Evolutionary conservation across 78 protist species (phyloP).

Genomic region (Dictyostelium firmibasis): DNA sequence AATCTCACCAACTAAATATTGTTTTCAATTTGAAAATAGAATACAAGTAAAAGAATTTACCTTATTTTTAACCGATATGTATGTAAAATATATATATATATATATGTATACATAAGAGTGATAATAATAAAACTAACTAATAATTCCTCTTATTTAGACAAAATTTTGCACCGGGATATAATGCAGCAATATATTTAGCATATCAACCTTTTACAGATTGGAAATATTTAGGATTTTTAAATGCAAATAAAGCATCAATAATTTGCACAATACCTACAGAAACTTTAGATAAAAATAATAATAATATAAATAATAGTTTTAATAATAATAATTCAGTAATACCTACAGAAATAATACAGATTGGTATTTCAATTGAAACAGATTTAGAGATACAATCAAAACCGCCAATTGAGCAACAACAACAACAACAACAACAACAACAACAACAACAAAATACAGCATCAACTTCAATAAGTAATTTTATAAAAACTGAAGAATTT

Average conservation of each 20-base stretch:
- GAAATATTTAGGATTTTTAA: conserved; percentile 48
- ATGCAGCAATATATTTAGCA: conserved; percentile 61
- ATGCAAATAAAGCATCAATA: conserved; percentile 20
- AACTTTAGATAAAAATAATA: background rate
- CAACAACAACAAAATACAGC: background rate
- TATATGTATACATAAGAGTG: no score
- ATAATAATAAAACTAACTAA: no score
- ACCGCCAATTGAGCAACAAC: background rate
- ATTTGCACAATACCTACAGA: conserved; percentile 12
- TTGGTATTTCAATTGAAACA: conserved; percentile 60
- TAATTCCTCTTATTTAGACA: background rate
- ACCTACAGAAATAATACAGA: conserved; percentile 6
- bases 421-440: background rate
- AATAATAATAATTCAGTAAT: background rate
- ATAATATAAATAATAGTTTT: background rate
- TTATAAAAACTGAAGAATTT: conserved; percentile 33
- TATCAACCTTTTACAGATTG: conserved; percentile 44
- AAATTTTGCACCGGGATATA: conserved; percentile 24
- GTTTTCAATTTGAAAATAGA: conserved; percentile 27
- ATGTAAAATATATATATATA: no score
- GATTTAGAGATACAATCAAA: conserved; percentile 35
- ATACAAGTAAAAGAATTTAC: conserved; percentile 26
- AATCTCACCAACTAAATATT: conserved; percentile 16
- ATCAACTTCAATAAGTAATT: background rate
- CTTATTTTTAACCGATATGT: conserved; percentile 45